These are phyloP conservation scores for Botrytis squamosa DNA, from an alignment of 2,329 filamentous ascomycete genomes.

Conservation along the genomic window DNA sequence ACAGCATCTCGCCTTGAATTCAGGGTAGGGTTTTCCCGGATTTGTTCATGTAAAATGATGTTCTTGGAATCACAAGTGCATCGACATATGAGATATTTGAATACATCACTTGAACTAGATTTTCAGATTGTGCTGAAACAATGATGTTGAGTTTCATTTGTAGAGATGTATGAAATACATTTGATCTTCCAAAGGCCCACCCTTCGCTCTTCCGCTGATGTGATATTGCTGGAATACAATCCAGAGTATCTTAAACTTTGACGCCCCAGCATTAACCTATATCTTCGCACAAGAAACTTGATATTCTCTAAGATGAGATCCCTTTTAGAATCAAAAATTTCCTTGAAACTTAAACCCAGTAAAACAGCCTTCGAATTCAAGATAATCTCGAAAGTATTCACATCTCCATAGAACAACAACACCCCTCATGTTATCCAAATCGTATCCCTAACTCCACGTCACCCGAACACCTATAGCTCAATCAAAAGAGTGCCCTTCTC, in stretches of 20 bases:
- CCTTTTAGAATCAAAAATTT: background rate
- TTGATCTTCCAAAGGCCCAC: background rate
- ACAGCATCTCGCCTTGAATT: background rate
- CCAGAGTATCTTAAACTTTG: background rate
- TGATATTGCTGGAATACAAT: background rate
- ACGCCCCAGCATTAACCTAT: background rate
- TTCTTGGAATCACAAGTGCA: background rate
- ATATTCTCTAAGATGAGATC: background rate
- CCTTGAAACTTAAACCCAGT: background rate
- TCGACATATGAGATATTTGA: background rate
- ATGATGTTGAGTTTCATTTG: background rate
- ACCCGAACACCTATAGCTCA: background rate
- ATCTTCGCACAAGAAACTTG: accelerated
- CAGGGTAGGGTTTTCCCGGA: background rate
- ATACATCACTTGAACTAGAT: background rate
- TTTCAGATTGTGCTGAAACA: background rate
- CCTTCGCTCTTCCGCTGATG: background rate
- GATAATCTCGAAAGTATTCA: background rate
- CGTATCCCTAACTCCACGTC: background rate
- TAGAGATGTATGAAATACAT: background rate
- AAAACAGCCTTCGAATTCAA: background rate
- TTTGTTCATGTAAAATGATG: background rate
- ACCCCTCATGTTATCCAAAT: background rate
- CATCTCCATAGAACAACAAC: background rate
- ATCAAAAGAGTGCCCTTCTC: background rate